phyloP scores from a whole-genome alignment of 441 rosid genomes.

The Adansonia madagascariensis region DNA sequence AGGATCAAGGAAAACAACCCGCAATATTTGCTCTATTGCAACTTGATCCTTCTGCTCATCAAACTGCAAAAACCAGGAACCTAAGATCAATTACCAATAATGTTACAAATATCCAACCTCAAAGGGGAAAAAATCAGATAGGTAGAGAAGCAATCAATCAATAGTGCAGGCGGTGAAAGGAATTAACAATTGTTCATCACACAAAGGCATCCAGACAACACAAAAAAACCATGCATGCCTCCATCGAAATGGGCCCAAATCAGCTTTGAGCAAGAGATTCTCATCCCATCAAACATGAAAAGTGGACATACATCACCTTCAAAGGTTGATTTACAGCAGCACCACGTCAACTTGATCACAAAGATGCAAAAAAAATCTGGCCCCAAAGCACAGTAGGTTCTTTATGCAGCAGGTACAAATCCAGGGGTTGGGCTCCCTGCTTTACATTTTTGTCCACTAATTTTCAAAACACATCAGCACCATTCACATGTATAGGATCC shows the following conservation, averaged over 20 bases:
- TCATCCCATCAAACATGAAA: conserved; percentile 1
- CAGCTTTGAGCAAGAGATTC: conserved; percentile 1
- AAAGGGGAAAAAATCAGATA: neutral
- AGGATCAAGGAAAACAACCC: conserved; percentile 63
- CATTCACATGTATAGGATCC: neutral
- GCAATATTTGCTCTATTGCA: conserved; percentile 59
- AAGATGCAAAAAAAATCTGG: neutral
- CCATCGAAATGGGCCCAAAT: neutral
- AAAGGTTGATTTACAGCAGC: neutral
- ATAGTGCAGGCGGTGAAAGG: neutral
- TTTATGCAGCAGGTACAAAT: conserved; percentile 13
- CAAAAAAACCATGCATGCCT: conserved; percentile 15
- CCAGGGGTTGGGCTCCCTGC: conserved; percentile 51
- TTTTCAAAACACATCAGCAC: neutral
- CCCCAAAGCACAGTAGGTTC: neutral
- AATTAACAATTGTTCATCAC: neutral
- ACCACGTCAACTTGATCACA: neutral
- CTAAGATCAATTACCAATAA: conserved; percentile 10
- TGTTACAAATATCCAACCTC: neutral
- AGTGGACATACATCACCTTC: neutral
- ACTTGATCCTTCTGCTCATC: conserved; percentile 70
- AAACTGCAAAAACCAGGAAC: conserved; percentile 44
- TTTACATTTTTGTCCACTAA: neutral
- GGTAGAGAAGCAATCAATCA: conserved; percentile 14
- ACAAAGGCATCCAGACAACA: neutral